Base-by-base conservation (phyloP, 441 rosid species). In the Rhodomyrtus psidioides region DNA sequence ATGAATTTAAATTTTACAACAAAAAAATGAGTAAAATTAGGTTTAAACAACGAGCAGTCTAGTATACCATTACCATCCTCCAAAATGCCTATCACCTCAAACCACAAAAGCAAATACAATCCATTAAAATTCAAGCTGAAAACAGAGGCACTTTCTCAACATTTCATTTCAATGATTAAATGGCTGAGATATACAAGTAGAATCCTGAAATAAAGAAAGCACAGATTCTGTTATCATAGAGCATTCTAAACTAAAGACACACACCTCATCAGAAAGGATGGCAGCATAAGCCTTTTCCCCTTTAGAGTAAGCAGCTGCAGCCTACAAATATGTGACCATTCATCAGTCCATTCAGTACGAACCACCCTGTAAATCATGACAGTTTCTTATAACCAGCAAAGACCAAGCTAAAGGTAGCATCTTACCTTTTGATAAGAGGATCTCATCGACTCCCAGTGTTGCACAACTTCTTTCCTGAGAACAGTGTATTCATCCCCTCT, bases 191-290 rank as follows among this genome's bases (percentile, higher is more conserved):
- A 19, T 65, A 65, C 24, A 6, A 65, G 79, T 34, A 34, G 79
- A 34, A 13, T 23, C 23, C 58, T 55, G 58, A 55, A 60, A 62
- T 1, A 28, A 60, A 59, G 2, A 8, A 2, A 9, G 3, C 17
- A 62, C 21, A 8, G 24, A 62, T 62, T 62, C 75, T 62, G 44
- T 30, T 62, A 30, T 23, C 75, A 34, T 70, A 42, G 49, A 70
- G 49, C 16, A 70, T 34, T 70, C 49, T 34, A 34, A 34, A 21
- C 58, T 19, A 70, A 82, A 82, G 84, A 87, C 85, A 83, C 86
- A 86, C 86, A 96, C 99, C 98, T 95, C 91, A 53, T 95, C 96
- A 86, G 98, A 93, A 88, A 96, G 96, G 91, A 94, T 90, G 79
- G 98, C 93, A 4, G 98, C 98, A 85, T 93, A 87, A 26, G 83